These are phyloP conservation scores for Avicennia marina DNA, from an alignment of 257 asterid genomes.

Conservation along the genomic window DNA sequence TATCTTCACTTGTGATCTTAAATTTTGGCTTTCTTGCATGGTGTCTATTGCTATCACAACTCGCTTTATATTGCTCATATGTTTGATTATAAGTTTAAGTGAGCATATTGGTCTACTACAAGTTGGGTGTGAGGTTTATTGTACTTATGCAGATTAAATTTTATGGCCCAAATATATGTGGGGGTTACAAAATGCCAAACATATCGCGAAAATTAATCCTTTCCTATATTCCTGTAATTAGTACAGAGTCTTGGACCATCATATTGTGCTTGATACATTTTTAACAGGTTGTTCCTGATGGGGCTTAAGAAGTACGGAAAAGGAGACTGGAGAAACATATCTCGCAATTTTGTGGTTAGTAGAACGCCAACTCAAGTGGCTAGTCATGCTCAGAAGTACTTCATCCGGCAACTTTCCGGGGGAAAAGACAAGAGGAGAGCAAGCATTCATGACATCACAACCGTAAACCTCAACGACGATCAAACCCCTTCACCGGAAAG, in stretches of 20 bases:
- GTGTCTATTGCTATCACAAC: neutral
- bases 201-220: too few relatives aligned
- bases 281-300: constrained; percentile 72
- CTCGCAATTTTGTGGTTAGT: constrained; percentile 75
- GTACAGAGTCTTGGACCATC: neutral
- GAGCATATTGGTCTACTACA: too few relatives aligned
- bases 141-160: too few relatives aligned
- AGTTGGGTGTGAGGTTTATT: too few relatives aligned
- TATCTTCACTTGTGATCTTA: neutral
- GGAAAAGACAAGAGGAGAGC: constrained; percentile 94
- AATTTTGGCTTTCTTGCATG: neutral
- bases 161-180: too few relatives aligned
- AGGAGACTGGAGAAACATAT: constrained; percentile 97
- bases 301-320: constrained; percentile 95
- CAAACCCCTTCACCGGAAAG: constrained; percentile 50
- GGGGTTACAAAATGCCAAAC: too few relatives aligned
- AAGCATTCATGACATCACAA: constrained; percentile 92
- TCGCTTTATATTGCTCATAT: neutral
- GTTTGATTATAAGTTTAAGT: too few relatives aligned
- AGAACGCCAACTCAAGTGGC: constrained; percentile 98
- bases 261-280: constrained; percentile 13
- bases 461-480: constrained; percentile 53
- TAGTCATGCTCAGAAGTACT: constrained; percentile 96
- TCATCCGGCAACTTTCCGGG: constrained; percentile 81
- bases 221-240: too few relatives aligned